A percentile compares a stretch with the other conserved stretches of the same genome.
phyloP scores from a whole-genome alignment of 345 rosid species.

The Geranium rotundifolium region DNA sequence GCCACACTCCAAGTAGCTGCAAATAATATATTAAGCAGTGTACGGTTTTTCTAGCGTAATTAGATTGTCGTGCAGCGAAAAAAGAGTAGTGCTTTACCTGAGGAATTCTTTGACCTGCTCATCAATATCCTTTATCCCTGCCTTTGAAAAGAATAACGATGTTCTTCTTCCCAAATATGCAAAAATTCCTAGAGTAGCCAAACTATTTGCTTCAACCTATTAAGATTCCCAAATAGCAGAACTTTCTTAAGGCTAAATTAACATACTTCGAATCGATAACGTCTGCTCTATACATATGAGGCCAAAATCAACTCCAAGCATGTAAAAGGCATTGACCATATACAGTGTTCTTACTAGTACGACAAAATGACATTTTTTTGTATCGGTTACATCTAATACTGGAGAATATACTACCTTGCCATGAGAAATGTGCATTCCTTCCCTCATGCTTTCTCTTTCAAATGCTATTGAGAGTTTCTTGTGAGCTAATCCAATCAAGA shows the following conservation, averaged over 20 bases:
- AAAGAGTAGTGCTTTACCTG: conserved; percentile 22
- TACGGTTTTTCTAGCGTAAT: not conserved
- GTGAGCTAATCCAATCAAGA: conserved; percentile 65
- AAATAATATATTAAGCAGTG: conserved; percentile 6
- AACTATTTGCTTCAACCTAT: conserved; percentile 39
- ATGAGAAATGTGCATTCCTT: conserved; percentile 8
- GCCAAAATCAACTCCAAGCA: too few relatives aligned
- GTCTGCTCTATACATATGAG: too few relatives aligned
- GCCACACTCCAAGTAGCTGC: conserved; percentile 67
- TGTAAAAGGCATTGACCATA: too few relatives aligned
- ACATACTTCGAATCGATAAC: not conserved
- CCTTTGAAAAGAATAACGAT: conserved; percentile 28
- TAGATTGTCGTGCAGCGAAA: too few relatives aligned
- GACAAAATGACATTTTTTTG: not conserved
- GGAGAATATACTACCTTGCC: conserved; percentile 21
- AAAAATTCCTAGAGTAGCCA: conserved; percentile 62
- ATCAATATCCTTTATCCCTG: conserved; percentile 50
- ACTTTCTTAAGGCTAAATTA: not conserved
- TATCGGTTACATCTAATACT: not conserved
- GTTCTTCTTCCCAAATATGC: conserved; percentile 55
- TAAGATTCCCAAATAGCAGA: not conserved
- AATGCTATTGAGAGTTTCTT: conserved; percentile 43
- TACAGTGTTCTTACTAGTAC: too few relatives aligned
- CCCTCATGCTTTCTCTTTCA: conserved; percentile 23
- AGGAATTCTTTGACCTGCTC: conserved; percentile 50